These are phyloP conservation scores for Pyricularia grisea DNA, from an alignment of 2,329 filamentous ascomycete genomes.

Conservation along the genomic window DNA sequence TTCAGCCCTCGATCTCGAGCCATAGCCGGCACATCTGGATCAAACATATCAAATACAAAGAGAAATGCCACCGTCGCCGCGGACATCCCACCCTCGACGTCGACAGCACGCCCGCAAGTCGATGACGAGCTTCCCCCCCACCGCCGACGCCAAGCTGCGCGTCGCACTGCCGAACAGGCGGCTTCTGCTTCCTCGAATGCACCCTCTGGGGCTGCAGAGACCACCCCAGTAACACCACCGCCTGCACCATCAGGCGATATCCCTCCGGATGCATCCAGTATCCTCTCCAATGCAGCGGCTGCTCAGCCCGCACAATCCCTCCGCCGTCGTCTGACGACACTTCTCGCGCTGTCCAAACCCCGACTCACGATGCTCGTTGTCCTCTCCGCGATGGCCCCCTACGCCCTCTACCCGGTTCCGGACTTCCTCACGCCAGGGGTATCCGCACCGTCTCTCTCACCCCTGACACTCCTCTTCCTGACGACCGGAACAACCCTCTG, in stretches of 20 bases:
- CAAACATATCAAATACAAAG: not conserved
- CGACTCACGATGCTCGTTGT: slow-evolving; percentile 87
- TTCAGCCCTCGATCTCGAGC: not conserved
- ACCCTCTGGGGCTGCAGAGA: not conserved
- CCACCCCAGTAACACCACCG: not conserved
- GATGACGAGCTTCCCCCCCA: slow-evolving; percentile 8
- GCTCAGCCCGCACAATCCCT: slow-evolving; percentile 39
- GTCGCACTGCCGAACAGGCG: not conserved
- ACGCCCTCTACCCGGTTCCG: slow-evolving; percentile 87
- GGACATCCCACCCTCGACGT: not conserved
- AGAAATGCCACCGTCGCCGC: not conserved
- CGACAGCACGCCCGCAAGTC: not conserved
- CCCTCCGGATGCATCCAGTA: slow-evolving; percentile 34
- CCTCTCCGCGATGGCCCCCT: slow-evolving; percentile 81
- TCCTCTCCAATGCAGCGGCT: slow-evolving; percentile 42
- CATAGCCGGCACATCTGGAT: slow-evolving; percentile 3
- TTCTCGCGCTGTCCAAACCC: slow-evolving; percentile 90
- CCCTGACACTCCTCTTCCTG: slow-evolving; percentile 85
- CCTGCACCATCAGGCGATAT: slow-evolving; percentile 8
- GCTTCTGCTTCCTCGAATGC: not conserved
- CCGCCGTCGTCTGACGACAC: slow-evolving; percentile 64
- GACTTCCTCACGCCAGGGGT: slow-evolving; percentile 63
- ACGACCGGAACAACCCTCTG: slow-evolving; percentile 83
- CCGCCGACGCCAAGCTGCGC: slow-evolving; percentile 12
- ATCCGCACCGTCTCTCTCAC: slow-evolving; percentile 69